Evolutionary conservation across 2,329 filamentous ascomycete species (phyloP).

Genomic region (Epichloe brachyelytri): DNA sequence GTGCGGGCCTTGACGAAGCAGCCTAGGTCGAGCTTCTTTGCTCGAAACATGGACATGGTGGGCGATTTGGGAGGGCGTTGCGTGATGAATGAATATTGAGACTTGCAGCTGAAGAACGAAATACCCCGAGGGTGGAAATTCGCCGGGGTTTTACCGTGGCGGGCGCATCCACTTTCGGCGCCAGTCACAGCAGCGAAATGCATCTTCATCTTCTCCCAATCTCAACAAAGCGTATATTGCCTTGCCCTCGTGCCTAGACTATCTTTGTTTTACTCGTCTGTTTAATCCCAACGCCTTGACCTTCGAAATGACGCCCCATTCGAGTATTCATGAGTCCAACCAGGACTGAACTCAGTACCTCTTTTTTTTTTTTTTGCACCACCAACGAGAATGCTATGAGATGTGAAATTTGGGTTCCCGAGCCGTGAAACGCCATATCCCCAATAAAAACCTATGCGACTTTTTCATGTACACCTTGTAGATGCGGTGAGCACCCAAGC

Average conservation of each 20-base stretch:
- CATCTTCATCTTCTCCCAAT: no score
- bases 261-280: no score
- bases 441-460: background rate
- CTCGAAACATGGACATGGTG: conserved; percentile 72
- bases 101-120: background rate
- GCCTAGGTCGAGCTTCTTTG: conserved; percentile 81
- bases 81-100: background rate
- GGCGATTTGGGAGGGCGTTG: conserved; percentile 7
- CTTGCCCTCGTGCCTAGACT: no score
- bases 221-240: no score
- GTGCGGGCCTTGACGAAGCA: conserved; percentile 77
- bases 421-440: background rate
- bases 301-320: no score
- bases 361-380: background rate
- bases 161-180: background rate
- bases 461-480: background rate
- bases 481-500: background rate
- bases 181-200: no score
- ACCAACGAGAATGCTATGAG: background rate
- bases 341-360: background rate
- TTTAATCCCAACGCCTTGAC: no score
- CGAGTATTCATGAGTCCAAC: background rate
- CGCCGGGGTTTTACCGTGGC: background rate
- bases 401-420: background rate
- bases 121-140: background rate